These are phyloP conservation scores for Fraxinus sp. DNA, from an alignment of 305 asterid species.

Conservation along the genomic window DNA sequence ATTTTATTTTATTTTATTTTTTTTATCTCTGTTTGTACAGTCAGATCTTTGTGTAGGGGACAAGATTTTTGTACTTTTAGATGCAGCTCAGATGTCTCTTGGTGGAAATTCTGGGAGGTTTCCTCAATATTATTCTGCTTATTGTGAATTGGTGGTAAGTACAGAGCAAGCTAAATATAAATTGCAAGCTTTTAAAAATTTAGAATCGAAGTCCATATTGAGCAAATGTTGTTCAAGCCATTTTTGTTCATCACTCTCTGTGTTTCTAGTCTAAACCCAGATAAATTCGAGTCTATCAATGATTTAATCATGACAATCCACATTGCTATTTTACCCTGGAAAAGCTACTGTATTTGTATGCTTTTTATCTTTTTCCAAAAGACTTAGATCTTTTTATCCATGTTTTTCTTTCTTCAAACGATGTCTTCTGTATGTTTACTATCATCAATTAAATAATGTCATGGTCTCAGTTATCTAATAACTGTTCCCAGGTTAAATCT, in stretches of 20 bases:
- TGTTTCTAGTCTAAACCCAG: background rate
- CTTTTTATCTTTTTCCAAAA: background rate
- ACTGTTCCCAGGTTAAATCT: background rate
- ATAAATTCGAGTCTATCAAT: background rate
- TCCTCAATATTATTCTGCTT: constrained; percentile 83
- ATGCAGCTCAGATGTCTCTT: constrained; percentile 91
- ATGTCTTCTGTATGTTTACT: background rate
- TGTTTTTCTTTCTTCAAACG: background rate
- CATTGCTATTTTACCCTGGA: background rate
- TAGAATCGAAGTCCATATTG: background rate
- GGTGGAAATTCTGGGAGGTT: constrained; percentile 93
- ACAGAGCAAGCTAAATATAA: constrained; percentile 10
- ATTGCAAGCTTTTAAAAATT: background rate
- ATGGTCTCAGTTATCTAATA: background rate
- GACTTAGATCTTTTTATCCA: background rate
- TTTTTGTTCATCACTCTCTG: background rate
- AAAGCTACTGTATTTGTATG: background rate
- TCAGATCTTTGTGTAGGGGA: constrained; percentile 76
- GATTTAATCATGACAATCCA: background rate
- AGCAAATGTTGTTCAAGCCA: constrained; percentile 1
- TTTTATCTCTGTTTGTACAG: constrained; percentile 38
- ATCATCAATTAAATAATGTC: background rate
- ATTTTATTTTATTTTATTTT: background rate
- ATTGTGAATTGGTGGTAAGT: constrained; percentile 92
- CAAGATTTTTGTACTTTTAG: constrained; percentile 82